Percentiles rank a stretch among this genome's conserved stretches.
phyloP scores from a whole-genome alignment of 2,329 filamentous ascomycete genomes.

The Botryosphaeria dothidea region DNA sequence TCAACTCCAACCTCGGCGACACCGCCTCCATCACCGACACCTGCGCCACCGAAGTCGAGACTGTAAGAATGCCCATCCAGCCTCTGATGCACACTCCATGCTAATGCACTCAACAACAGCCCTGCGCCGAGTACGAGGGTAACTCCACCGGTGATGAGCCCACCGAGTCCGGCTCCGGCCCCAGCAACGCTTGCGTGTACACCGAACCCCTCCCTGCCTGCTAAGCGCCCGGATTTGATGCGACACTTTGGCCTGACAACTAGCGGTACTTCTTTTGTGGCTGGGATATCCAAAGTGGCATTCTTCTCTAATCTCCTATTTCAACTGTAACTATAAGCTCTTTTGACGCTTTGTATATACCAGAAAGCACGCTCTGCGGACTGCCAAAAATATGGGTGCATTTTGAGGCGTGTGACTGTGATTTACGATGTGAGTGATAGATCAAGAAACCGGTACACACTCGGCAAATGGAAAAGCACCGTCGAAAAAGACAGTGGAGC shows the following conservation, averaged over 20 bases:
- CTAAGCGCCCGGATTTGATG: background rate
- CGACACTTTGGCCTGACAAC: background rate
- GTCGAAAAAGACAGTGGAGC: too few species aligned
- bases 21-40: conserved; percentile 23
- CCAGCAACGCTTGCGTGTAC: conserved; percentile 35
- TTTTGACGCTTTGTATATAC: background rate
- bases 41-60: conserved; percentile 34
- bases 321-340: background rate
- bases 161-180: conserved; percentile 29
- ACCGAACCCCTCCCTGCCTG: conserved; percentile 5
- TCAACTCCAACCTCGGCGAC: conserved; percentile 46
- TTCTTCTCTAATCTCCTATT: background rate
- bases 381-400: background rate
- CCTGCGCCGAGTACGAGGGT: conserved; percentile 39
- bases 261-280: background rate
- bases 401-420: background rate
- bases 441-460: too few species aligned
- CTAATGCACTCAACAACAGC: conserved; percentile 27
- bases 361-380: background rate
- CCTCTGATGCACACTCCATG: background rate
- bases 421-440: too few species aligned
- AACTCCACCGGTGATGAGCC: conserved; percentile 37
- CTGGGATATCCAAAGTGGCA: background rate
- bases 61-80: conserved; percentile 28
- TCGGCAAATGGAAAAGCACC: too few species aligned